Evolutionary conservation across 495 filamentous ascomycete species (phyloP).

Genomic region (Podospora bellae-mahoneyi): DNA sequence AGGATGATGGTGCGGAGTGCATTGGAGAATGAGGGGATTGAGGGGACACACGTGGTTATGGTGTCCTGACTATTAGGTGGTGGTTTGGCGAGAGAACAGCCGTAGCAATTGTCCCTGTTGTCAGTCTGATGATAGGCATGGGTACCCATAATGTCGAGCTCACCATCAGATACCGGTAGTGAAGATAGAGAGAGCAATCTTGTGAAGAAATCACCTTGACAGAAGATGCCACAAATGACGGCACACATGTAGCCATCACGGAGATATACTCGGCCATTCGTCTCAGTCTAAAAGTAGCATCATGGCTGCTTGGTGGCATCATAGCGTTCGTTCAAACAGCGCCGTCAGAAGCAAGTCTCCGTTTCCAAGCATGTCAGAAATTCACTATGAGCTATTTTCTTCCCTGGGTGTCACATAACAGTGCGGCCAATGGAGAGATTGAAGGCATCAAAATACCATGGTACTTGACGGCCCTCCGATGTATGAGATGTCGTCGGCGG

Average conservation of each 20-base stretch:
- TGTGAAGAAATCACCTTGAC: neutral
- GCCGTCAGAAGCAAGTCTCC: neutral
- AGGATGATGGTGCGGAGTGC: neutral
- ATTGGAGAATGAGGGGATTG: neutral
- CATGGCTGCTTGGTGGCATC: neutral
- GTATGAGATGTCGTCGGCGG: constrained; percentile 1
- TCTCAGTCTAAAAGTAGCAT: neutral
- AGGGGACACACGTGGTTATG: neutral
- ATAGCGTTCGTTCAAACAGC: neutral
- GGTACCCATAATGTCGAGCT: too few relatives aligned
- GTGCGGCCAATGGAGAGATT: constrained; percentile 11
- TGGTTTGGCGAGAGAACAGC: neutral
- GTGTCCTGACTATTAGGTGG: neutral
- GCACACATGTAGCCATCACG: neutral
- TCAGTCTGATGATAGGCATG: neutral
- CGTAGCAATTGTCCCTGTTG: neutral
- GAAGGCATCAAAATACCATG: neutral
- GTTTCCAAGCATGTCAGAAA: neutral
- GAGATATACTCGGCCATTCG: neutral
- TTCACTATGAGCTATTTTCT: constrained; percentile 18
- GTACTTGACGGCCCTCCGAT: constrained; percentile 3
- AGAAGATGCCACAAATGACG: neutral
- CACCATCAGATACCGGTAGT: too few relatives aligned
- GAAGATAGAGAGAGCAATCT: too few relatives aligned
- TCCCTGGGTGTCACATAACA: neutral